phyloP scores from a whole-genome alignment of 129 eudicot species.

The Ambrosia trifida region DNA sequence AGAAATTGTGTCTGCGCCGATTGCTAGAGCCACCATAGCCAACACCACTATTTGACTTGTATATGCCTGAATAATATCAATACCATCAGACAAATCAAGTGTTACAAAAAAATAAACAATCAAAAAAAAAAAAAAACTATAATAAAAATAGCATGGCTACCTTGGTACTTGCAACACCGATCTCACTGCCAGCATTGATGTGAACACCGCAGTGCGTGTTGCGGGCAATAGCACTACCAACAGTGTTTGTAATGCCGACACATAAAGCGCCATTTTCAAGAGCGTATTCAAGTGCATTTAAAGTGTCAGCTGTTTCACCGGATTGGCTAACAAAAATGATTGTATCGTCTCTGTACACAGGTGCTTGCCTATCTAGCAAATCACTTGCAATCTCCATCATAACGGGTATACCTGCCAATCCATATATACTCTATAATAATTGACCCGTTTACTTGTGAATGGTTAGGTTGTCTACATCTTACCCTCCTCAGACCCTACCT shows the following conservation, averaged over 20 bases:
- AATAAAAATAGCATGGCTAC: slow-evolving; percentile 30
- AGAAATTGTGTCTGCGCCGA: slow-evolving; percentile 78
- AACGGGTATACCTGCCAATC: slow-evolving; percentile 74
- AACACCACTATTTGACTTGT: slow-evolving; percentile 98
- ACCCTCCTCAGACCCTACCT: too few relatives aligned
- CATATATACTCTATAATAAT: slow-evolving; percentile 6
- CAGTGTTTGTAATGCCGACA: slow-evolving; percentile 98
- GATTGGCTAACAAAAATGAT: slow-evolving; percentile 93
- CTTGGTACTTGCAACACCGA: slow-evolving; percentile 99
- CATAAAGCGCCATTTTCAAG: slow-evolving; percentile 93
- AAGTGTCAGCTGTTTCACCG: slow-evolving; percentile 97
- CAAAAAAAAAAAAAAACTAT: not conserved
- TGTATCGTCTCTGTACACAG: slow-evolving; percentile 92
- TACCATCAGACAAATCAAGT: slow-evolving; percentile 10
- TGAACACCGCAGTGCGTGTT: slow-evolving; percentile 96
- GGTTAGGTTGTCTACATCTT: too few relatives aligned
- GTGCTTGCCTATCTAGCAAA: slow-evolving; percentile 89
- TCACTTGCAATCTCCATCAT: slow-evolving; percentile 99
- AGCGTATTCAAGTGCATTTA: slow-evolving; percentile 92
- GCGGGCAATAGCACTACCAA: slow-evolving; percentile 96
- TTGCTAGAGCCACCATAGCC: slow-evolving; percentile 98
- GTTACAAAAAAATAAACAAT: not conserved
- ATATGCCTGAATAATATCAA: slow-evolving; percentile 63
- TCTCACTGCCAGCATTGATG: slow-evolving; percentile 96
- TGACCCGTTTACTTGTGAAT: too few relatives aligned